These are phyloP conservation scores for Gleditsia sinensis DNA, from an alignment of 306 rosid species.

Conservation along the genomic window DNA sequence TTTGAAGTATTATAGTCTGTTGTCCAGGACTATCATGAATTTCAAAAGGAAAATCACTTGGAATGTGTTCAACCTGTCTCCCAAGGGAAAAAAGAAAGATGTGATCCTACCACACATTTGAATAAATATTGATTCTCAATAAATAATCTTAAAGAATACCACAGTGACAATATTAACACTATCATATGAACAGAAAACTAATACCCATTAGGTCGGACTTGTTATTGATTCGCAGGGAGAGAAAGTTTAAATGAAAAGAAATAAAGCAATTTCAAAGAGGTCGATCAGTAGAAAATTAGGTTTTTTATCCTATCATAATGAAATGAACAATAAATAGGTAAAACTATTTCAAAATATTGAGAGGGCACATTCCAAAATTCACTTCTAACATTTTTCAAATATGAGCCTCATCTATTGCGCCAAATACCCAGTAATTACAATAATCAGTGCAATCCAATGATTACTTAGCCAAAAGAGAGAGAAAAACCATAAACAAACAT, in stretches of 20 bases:
- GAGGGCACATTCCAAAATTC: background rate
- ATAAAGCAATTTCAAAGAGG: too few species aligned
- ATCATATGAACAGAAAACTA: background rate
- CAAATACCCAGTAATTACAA: background rate
- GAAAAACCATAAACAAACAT: background rate
- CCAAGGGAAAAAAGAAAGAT: background rate
- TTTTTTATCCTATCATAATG: background rate
- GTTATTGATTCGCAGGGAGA: background rate
- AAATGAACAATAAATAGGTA: background rate
- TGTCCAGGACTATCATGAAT: conserved; percentile 65
- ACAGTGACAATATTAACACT: background rate
- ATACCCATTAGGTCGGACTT: background rate
- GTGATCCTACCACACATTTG: background rate
- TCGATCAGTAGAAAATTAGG: background rate
- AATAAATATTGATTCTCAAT: background rate
- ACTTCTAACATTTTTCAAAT: background rate
- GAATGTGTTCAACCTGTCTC: conserved; percentile 62
- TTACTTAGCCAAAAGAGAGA: background rate
- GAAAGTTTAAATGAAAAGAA: background rate
- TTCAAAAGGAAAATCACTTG: conserved; percentile 71
- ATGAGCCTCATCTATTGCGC: background rate
- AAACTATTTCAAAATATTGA: background rate
- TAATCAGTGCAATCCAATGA: background rate
- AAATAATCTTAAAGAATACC: background rate
- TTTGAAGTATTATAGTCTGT: conserved; percentile 65